Base-by-base conservation (phyloP, 768 basidiomycete genomes). In the Mycena filopes region DNA sequence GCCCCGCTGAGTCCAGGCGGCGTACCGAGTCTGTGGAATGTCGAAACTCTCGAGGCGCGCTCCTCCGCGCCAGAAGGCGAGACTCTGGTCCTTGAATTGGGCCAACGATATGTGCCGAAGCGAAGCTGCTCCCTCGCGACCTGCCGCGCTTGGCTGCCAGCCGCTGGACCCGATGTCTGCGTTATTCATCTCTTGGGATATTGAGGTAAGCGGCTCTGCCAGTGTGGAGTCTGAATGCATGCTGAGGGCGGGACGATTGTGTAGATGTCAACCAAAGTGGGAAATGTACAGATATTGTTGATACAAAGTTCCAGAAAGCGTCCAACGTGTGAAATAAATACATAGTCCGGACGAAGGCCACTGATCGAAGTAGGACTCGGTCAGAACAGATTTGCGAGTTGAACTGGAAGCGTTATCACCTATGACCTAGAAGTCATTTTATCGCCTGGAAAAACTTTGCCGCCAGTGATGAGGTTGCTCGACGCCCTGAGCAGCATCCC, bases 401-500 rank as follows among this genome's bases (percentile, higher is more conserved):
- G n/a, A n/a, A n/a, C n/a, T n/a, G n/a, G n/a, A n/a, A n/a, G n/a
- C n/a, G n/a, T n/a, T 33, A 5, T 33, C 12, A 33, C 31, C 31
- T 33, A 33, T 5, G 31, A 33, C 31, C 12, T 5, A 12, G 31
- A 33, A n/a, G n/a, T 46, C 21, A 55, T 46, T 63, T 45, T 28
- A 11, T 53, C 12, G 49, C 11, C n/a, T 31, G 10, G 21, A 12
- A 12, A 33, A 33, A 23, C 25, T 15, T 21, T 60, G 0, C 40
- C 45, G 33, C 67, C 58, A 25, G n/a, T 61, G 45, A 64, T 23
- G 8, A 56, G 25, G 31, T 62, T 45, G 26, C 55, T 55, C 12
- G 40, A 36, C 15, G 60, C 55, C 47, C 55, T 69, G 50, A 66
- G 28, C 2, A 63, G 25, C 45, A 46, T 54, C 20, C 65, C 64